Conservation (phyloP, 768 basidiomycete genomes). For the Trametes meyenii region DNA sequence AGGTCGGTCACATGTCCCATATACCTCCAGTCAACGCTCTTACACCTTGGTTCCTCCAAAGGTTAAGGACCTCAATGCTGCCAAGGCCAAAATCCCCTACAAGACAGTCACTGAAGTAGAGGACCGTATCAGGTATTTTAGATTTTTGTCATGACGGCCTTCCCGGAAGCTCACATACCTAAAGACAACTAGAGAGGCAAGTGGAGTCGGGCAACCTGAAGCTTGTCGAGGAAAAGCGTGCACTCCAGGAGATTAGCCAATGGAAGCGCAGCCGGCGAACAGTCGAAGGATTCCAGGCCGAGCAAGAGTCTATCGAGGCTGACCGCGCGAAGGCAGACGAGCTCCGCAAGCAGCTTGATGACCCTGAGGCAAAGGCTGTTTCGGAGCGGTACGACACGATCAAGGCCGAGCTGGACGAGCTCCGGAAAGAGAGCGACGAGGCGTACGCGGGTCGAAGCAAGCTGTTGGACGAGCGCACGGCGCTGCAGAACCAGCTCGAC, state of each 20-base stretch:
- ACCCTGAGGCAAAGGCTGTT: slow-evolving; percentile 83
- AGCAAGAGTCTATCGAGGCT: slow-evolving; percentile 80
- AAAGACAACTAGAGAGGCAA: slow-evolving; percentile 81
- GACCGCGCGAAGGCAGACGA: slow-evolving; percentile 77
- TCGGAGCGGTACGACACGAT: slow-evolving; percentile 82
- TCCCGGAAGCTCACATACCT: slow-evolving; percentile 14
- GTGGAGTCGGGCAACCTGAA: slow-evolving; percentile 92
- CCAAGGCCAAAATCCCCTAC: slow-evolving; percentile 76
- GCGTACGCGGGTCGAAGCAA: slow-evolving; percentile 77
- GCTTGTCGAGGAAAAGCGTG: slow-evolving; percentile 93
- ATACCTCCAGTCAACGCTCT: no score
- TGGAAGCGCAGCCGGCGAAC: slow-evolving; percentile 69
- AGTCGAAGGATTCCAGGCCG: slow-evolving; percentile 80
- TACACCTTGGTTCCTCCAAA: slow-evolving; percentile 34
- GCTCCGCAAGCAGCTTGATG: slow-evolving; percentile 81
- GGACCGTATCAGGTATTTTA: slow-evolving; percentile 74
- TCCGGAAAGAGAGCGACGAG: slow-evolving; percentile 88
- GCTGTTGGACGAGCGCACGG: slow-evolving; percentile 86
- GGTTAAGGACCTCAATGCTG: slow-evolving; percentile 86
- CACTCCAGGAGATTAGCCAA: slow-evolving; percentile 84
- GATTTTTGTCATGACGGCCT: slow-evolving; percentile 1
- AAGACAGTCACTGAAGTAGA: slow-evolving; percentile 88
- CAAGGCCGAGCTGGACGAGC: slow-evolving; percentile 80
- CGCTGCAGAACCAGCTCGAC: slow-evolving; percentile 68
- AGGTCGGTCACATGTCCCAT: slow-evolving; percentile 49